These are phyloP conservation scores for Amanita pallidorosea DNA, from an alignment of 768 basidiomycete genomes.

Conservation along the genomic window DNA sequence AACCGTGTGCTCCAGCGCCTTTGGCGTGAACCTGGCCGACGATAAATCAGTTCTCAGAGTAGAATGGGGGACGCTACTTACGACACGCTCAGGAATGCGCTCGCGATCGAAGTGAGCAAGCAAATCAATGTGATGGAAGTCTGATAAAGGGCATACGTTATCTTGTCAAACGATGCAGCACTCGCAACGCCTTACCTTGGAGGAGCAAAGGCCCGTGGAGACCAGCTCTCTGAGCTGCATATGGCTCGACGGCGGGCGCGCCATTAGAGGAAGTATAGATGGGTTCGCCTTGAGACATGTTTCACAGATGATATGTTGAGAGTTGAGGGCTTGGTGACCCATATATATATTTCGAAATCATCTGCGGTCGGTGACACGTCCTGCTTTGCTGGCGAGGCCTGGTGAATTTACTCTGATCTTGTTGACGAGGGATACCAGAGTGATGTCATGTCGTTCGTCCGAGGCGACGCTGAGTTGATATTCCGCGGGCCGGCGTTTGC, in stretches of 20 bases:
- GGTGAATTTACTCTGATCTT: too few relatives aligned
- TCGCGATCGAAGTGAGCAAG: conserved; percentile 92
- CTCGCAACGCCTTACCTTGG: conserved; percentile 43
- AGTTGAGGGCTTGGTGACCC: conserved; percentile 8
- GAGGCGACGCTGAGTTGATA: too few relatives aligned
- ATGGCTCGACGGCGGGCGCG: conserved; percentile 65
- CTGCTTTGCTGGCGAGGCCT: too few relatives aligned
- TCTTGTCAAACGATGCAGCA: conserved; percentile 4
- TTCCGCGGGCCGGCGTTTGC: conserved; percentile 15
- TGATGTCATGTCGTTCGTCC: too few relatives aligned
- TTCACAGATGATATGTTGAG: conserved; percentile 9
- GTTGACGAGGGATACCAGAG: too few relatives aligned
- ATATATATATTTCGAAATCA: conserved; percentile 1
- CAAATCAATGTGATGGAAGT: conserved; percentile 83
- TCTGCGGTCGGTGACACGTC: not conserved
- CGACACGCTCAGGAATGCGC: conserved; percentile 93
- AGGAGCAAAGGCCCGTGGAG: conserved; percentile 73
- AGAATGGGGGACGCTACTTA: conserved; percentile 21
- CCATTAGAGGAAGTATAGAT: conserved; percentile 84
- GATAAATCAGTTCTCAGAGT: conserved; percentile 15
- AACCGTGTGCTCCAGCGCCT: conserved; percentile 87
- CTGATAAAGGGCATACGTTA: conserved; percentile 22
- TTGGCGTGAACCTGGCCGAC: conserved; percentile 73
- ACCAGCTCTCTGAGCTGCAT: conserved; percentile 70
- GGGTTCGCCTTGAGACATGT: conserved; percentile 62